Conservation (phyloP, 257 asterid species). For the Solanum peruvianum region DNA sequence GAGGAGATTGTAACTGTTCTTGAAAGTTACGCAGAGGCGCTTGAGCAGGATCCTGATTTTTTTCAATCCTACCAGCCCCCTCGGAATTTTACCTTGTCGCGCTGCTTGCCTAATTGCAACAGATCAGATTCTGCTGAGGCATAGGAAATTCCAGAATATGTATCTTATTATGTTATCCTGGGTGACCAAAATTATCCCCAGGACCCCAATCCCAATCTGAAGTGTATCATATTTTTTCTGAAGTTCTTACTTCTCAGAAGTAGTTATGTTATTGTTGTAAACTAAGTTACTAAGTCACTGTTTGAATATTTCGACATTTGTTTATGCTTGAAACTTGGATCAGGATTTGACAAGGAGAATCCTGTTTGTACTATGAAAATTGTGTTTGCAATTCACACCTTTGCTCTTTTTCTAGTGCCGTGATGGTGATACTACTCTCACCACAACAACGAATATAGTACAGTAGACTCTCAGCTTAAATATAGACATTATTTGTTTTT, state of each 20-base stretch:
- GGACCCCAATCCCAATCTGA: not conserved
- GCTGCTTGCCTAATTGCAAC: slow-evolving; percentile 53
- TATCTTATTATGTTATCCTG: not conserved
- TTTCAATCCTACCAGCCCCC: slow-evolving; percentile 37
- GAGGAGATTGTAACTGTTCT: slow-evolving; percentile 66
- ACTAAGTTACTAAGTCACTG: not conserved
- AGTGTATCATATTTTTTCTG: not conserved
- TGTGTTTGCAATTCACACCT: not conserved
- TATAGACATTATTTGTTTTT: not conserved
- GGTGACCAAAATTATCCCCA: not conserved
- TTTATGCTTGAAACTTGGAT: not conserved
- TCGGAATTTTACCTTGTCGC: slow-evolving; percentile 13
- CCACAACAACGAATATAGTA: not conserved
- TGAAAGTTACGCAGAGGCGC: slow-evolving; percentile 41
- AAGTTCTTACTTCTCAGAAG: not conserved
- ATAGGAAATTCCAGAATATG: slow-evolving; percentile 1
- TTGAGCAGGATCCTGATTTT: slow-evolving; percentile 62
- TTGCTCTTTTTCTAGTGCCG: not conserved
- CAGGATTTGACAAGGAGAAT: not conserved
- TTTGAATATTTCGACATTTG: not conserved
- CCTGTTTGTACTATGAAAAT: not conserved
- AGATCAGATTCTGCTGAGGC: slow-evolving; percentile 23
- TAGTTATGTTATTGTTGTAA: not conserved
- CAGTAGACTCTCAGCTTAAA: not conserved
- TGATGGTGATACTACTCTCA: not conserved